These are phyloP conservation scores for Corynascus novoguineensis DNA, from an alignment of 495 filamentous ascomycete species.

Conservation along the genomic window DNA sequence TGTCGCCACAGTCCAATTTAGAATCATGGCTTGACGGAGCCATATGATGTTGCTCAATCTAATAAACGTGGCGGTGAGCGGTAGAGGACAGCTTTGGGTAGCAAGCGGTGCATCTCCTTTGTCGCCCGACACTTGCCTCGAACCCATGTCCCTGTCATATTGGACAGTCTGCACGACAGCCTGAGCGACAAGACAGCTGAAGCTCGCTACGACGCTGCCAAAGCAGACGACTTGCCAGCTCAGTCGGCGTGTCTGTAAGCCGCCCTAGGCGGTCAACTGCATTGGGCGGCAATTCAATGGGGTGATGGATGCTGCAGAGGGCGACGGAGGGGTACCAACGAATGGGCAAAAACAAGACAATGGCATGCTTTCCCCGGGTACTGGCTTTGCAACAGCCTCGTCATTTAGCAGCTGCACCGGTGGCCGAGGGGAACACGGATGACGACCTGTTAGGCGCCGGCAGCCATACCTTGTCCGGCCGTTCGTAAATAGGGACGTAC, in stretches of 20 bases:
- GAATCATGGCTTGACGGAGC: slow-evolving; percentile 20
- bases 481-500: too few species aligned
- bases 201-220: slow-evolving; percentile 1
- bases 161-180: slow-evolving; percentile 14
- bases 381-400: slow-evolving; percentile 1
- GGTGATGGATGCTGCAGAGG: slow-evolving; percentile 3
- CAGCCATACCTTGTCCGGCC: slow-evolving; percentile 23
- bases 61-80: slow-evolving; percentile 37
- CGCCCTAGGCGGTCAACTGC: slow-evolving; percentile 13
- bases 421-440: not conserved
- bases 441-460: slow-evolving; percentile 25
- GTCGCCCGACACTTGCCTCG: slow-evolving; percentile 25
- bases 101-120: slow-evolving; percentile 34
- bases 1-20: slow-evolving; percentile 22
- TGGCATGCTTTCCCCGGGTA: slow-evolving; percentile 5
- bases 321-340: not conserved
- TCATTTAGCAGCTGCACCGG: not conserved
- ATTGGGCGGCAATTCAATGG: slow-evolving; percentile 5
- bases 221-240: not conserved
- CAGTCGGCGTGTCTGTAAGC: not conserved
- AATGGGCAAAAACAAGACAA: slow-evolving; percentile 1
- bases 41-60: slow-evolving; percentile 22
- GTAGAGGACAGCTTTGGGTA: slow-evolving; percentile 33
- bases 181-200: slow-evolving; percentile 16
- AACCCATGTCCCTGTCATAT: slow-evolving; percentile 29